phyloP scores from a whole-genome alignment of 805 yeast genomes.

The Jamesozyma spencerorum region DNA sequence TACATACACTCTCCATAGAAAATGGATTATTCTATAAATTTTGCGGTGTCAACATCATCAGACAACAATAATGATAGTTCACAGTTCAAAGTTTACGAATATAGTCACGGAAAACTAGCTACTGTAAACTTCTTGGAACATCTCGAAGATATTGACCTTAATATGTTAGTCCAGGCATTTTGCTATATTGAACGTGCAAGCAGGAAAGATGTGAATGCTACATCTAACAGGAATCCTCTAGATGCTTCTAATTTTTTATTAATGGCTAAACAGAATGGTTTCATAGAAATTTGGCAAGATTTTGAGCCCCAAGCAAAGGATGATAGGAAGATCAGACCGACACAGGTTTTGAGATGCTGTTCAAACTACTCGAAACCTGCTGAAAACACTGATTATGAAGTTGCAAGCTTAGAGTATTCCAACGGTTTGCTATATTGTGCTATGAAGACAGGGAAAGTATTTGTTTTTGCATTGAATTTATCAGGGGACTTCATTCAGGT shows the following conservation, averaged over 20 bases:
- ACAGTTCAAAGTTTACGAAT: constrained; percentile 17
- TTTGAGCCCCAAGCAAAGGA: constrained; percentile 13
- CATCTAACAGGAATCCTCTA: constrained; percentile 3
- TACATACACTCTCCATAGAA: too few relatives aligned
- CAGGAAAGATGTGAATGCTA: constrained; percentile 6
- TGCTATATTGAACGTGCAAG: constrained; percentile 20
- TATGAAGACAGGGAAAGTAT: constrained; percentile 18
- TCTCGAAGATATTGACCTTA: constrained; percentile 10
- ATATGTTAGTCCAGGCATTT: constrained; percentile 17
- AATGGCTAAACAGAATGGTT: constrained; percentile 23
- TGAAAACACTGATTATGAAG: constrained; percentile 8
- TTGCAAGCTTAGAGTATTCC: constrained; percentile 19
- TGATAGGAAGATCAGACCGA: constrained; percentile 10
- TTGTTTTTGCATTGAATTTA: constrained; percentile 20
- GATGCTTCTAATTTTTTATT: constrained; percentile 24
- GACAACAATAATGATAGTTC: constrained; percentile 13
- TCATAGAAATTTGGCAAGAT: constrained; percentile 22
- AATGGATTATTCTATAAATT: constrained; percentile 5
- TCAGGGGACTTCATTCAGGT: constrained; percentile 19
- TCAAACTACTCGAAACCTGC: constrained; percentile 13
- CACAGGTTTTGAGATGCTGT: constrained; percentile 16
- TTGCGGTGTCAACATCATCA: constrained; percentile 22
- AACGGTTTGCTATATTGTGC: constrained; percentile 23
- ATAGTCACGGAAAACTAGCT: constrained; percentile 9
- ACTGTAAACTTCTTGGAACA: constrained; percentile 5